phyloP scores from a whole-genome alignment of 2,329 filamentous ascomycete genomes.

The Exserohilum rostratum region DNA sequence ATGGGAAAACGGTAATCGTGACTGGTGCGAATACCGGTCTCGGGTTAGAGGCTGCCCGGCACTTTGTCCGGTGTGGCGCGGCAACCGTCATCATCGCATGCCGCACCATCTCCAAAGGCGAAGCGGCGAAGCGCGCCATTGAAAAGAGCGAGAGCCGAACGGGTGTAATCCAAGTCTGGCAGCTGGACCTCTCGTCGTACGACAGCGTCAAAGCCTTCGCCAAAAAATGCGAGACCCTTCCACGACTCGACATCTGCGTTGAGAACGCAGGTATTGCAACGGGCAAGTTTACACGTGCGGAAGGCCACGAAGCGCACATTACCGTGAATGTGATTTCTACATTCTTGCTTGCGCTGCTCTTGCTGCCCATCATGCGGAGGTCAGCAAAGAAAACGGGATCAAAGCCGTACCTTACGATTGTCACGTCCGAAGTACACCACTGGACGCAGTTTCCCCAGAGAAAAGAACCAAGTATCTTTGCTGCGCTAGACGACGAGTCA shows the following conservation, averaged over 20 bases:
- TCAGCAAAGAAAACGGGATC: slow-evolving; percentile 7
- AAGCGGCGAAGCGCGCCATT: slow-evolving; percentile 49
- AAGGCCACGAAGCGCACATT: slow-evolving; percentile 33
- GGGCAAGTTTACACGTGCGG: slow-evolving; percentile 24
- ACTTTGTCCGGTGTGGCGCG: slow-evolving; percentile 40
- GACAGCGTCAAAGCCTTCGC: slow-evolving; percentile 45
- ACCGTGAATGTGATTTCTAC: slow-evolving; percentile 47
- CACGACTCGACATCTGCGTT: slow-evolving; percentile 38
- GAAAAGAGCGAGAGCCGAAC: slow-evolving; percentile 36
- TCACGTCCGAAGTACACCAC: slow-evolving; percentile 34
- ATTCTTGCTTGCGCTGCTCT: slow-evolving; percentile 34
- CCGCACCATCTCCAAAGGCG: slow-evolving; percentile 49
- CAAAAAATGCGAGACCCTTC: slow-evolving; percentile 19
- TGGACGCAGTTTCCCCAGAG: slow-evolving; percentile 27
- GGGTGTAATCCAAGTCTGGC: slow-evolving; percentile 52
- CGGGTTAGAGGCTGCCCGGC: neutral
- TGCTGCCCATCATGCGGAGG: slow-evolving; percentile 25
- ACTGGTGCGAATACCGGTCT: slow-evolving; percentile 9
- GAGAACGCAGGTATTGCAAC: slow-evolving; percentile 44
- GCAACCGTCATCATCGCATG: slow-evolving; percentile 51
- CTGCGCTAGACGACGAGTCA: slow-evolving; percentile 17
- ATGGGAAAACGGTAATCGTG: slow-evolving; percentile 5
- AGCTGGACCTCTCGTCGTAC: slow-evolving; percentile 50
- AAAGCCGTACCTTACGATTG: slow-evolving; percentile 23
- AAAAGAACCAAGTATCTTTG: slow-evolving; percentile 25